Conservation (phyloP, 306 rosid genomes). For the Alnus glutinosa region DNA sequence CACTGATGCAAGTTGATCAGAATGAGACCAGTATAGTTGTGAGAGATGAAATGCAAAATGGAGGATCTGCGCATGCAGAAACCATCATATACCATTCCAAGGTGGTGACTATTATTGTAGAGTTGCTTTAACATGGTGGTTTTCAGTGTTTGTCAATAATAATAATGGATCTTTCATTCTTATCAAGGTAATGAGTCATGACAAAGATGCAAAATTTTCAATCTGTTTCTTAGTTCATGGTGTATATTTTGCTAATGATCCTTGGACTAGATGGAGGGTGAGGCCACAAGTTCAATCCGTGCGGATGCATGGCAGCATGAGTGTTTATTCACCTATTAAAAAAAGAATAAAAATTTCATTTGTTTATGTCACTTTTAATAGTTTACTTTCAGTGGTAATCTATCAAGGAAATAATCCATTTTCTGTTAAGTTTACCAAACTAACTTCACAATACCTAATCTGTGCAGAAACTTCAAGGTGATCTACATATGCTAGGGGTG, state of each 20-base stretch:
- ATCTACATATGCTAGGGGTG: conserved; percentile 59
- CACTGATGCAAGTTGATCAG: conserved; percentile 53
- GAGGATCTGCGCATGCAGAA: conserved; percentile 54
- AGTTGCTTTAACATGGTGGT: background rate
- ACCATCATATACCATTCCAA: conserved; percentile 53
- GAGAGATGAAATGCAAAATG: conserved; percentile 41
- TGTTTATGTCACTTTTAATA: background rate
- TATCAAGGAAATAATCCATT: background rate
- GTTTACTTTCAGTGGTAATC: conserved; percentile 17
- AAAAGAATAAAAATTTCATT: background rate
- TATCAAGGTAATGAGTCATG: background rate
- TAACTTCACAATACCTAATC: conserved; percentile 29
- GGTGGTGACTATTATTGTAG: conserved; percentile 33
- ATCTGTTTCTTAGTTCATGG: background rate
- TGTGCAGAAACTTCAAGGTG: conserved; percentile 79
- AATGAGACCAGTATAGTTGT: conserved; percentile 32
- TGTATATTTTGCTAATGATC: background rate
- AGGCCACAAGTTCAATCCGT: background rate
- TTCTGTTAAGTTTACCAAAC: conserved; percentile 5
- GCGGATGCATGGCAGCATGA: background rate
- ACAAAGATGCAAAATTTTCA: background rate
- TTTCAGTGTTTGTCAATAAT: conserved; percentile 14
- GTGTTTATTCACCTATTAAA: background rate
- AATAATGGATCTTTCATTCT: conserved; percentile 7
- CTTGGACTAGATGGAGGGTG: background rate